phyloP scores from a whole-genome alignment of 2,329 filamentous ascomycete genomes.

The Trichophyton simii region DNA sequence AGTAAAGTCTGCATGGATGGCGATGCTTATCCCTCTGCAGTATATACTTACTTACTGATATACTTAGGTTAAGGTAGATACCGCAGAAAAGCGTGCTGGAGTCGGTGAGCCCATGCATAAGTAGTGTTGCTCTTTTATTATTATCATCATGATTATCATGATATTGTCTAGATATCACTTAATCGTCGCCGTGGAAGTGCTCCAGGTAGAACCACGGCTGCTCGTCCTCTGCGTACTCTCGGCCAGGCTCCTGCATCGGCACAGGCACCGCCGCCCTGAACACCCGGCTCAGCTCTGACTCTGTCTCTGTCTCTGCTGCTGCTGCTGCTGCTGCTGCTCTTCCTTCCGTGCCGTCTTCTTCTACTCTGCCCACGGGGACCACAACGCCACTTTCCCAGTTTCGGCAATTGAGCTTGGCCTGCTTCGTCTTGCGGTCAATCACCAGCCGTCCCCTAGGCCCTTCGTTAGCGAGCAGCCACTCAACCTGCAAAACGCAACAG shows the following conservation, averaged over 20 bases:
- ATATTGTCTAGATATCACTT: no score
- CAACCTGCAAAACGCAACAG: no score
- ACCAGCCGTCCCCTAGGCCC: slow-evolving; percentile 62
- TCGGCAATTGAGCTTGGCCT: slow-evolving; percentile 64
- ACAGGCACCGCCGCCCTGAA: slow-evolving; percentile 33
- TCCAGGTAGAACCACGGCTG: slow-evolving; percentile 19
- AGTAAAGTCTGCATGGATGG: no score
- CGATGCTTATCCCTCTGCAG: no score
- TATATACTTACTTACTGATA: no score
- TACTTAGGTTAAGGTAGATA: no score
- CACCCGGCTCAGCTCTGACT: slow-evolving; percentile 14
- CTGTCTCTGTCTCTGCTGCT: no score
- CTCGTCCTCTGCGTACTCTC: slow-evolving; percentile 12
- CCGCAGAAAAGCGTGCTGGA: not conserved
- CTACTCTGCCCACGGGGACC: slow-evolving; percentile 39
- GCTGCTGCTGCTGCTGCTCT: no score
- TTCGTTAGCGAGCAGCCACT: not conserved
- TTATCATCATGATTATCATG: no score
- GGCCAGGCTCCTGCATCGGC: slow-evolving; percentile 32
- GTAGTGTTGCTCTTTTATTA: no score
- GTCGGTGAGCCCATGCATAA: not conserved
- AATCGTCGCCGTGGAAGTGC: not conserved
- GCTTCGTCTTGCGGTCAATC: slow-evolving; percentile 53
- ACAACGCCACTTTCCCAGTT: slow-evolving; percentile 97
- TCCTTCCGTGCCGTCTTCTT: slow-evolving; percentile 17